Evolutionary conservation across 495 filamentous ascomycete species (phyloP), one percentile per base, ranked within the genome.

Genomic region (Penicillium canescens): DNA sequence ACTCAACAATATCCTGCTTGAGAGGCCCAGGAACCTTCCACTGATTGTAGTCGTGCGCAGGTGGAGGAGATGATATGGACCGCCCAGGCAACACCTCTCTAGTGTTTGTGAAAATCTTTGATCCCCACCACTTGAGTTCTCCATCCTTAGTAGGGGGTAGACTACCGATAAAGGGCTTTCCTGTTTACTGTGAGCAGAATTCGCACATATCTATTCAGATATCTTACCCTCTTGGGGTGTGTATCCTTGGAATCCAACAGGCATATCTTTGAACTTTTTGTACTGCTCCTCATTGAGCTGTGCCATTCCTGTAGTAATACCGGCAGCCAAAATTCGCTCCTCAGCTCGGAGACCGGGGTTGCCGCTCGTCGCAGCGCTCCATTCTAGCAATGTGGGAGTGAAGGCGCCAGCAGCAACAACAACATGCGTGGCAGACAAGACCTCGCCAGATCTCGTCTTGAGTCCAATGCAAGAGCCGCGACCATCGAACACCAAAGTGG

Each of bases 371-470:
- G 74, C 73, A n/a, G 81, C 78, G 47, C 75, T 75, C 44, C 73
- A 68, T 20, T 80, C 82, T n/a, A 88, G 62, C 28, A 88, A 62
- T 41, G 79, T 82, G 9, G 83, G 70, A 2, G 85, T 88, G 55
- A 73, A 78, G 23, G 84, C 81, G 0, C 84, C 83, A 1, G 83
- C 83, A 37, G 69, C 78, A 18, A 88, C 68, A 6, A 88, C 65
- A 21, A 75, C 66, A 38, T 76, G 64, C 1, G 75, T 69, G 0
- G 82, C 83, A 1, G 45, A 57, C 6, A 82, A 45, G 0, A 42
- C 50, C 39, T 66, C 51, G 5, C 81, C 83, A 28, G 65, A 65
- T 31, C 48, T 56, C 0, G 72, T 77, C 55, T 62, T 55, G n/a
- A 81, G 63, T n/a, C 82, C 84, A 1, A 56, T 67, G 61, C 79